Conservation (phyloP, 106 monocot genomes). For the Dendrobium huoshanense region DNA sequence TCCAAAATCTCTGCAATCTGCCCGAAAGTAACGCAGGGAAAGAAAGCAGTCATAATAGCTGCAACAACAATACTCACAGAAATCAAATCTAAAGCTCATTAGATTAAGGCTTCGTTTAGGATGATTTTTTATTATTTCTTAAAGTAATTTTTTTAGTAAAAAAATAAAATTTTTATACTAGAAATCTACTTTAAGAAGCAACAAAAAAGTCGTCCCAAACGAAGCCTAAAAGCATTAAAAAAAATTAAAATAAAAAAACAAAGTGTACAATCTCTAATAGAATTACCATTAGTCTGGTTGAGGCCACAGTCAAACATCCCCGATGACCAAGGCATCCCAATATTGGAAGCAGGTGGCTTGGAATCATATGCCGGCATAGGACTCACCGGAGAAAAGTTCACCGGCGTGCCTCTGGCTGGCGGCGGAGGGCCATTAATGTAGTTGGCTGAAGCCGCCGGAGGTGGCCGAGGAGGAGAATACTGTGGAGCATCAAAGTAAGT, state of each 20-base stretch:
- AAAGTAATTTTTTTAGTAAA: no score
- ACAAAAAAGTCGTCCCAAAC: no score
- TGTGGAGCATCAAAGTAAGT: not conserved
- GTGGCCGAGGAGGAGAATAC: not conserved
- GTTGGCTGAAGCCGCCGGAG: not conserved
- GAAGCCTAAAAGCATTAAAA: not conserved
- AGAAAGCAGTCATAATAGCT: constrained; percentile 48
- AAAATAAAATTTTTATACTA: no score
- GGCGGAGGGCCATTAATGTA: not conserved
- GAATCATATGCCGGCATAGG: not conserved
- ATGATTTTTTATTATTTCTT: no score
- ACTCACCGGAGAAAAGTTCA: not conserved
- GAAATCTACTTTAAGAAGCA: no score
- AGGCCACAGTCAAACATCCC: constrained; percentile 23
- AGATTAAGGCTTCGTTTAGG: no score
- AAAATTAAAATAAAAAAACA: not conserved
- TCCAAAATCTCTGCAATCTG: constrained; percentile 63
- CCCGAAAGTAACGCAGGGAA: constrained; percentile 61
- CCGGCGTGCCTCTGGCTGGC: not conserved
- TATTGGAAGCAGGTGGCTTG: not conserved
- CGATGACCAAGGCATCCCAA: constrained; percentile 22
- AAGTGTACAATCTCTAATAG: not conserved
- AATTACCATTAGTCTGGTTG: constrained; percentile 16
- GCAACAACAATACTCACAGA: not conserved
- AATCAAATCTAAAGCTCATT: not conserved